Base-by-base conservation (phyloP, 2,329 filamentous ascomycete species). In the Pyricularia sp. region DNA sequence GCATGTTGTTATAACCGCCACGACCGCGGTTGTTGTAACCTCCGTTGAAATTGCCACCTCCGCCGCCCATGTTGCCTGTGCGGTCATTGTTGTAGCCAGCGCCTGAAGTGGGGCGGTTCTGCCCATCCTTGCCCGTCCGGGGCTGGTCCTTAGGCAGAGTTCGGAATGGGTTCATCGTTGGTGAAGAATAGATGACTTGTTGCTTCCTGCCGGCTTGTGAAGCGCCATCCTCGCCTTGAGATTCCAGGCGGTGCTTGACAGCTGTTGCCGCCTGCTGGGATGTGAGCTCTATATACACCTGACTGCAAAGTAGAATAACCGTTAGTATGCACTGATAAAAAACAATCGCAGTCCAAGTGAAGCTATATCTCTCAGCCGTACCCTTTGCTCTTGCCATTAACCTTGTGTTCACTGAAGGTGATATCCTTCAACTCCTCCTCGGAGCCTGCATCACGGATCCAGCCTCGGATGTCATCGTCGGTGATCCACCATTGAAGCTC, bases 311-410 rank as follows among this genome's bases (percentile, higher is more conserved):
- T 31, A 64, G 30, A 30, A 17, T n/a, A 25, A 10, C 25, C 10
- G 25, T 25, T 61, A 28, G 58, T 55, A 55, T 55, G 42, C 4
- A n/a, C 10, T 1, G 1, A 28, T 2, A 6, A 61, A 26, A 26
- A 12, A n/a, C n/a, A 61, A 25, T 61, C 23, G n/a, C 58, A 17
- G 10, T 25, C 23, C 11, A 26, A 25, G 55, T 61, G 3, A 61
- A 5, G n/a, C 11, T 25, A 10, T n/a, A 64, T 6, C 28, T 30
- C 23, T 10, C 23, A 79, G 42, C 20, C 88, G 72, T 84, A 97
- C 94, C 95, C 94, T 82, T 98, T 97, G 80, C 93, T 97, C 82
- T 99, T 99, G 73, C 95, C 95, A 73, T 99, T 99, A 65, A 98
- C 94, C 78, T 99, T 99, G 80, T 98, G 95, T 78, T 99, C 95